Evolutionary conservation across 192 early-diverging fungal species (phyloP).

Genomic region (Coemansia sp.): DNA sequence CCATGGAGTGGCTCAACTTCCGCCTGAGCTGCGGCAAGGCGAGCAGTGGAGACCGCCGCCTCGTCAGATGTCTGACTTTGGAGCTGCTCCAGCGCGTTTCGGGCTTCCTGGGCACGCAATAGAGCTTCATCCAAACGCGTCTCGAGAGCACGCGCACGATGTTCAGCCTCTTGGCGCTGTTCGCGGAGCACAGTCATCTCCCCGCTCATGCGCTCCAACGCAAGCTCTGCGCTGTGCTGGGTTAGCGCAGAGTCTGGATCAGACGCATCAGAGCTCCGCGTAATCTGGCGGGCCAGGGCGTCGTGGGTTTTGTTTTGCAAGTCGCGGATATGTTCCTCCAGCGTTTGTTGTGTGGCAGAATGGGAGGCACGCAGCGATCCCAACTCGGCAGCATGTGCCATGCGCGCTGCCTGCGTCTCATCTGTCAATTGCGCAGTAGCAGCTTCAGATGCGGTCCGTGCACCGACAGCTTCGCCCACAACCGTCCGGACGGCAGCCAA

Average conservation of each 20-base stretch:
- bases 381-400: conserved; percentile 1
- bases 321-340: conserved; percentile 36
- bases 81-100: conserved; percentile 18
- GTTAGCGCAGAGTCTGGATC: conserved; percentile 33
- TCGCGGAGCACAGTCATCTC: conserved; percentile 45
- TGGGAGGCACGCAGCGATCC: conserved; percentile 3
- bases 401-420: neutral
- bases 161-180: conserved; percentile 32
- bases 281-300: conserved; percentile 18
- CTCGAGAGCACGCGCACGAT: conserved; percentile 22
- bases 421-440: conserved; percentile 13
- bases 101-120: conserved; percentile 26
- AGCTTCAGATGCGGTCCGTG: conserved; percentile 2
- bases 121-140: conserved; percentile 34
- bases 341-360: neutral
- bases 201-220: conserved; percentile 43
- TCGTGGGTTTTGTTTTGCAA: conserved; percentile 38
- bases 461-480: conserved; percentile 24
- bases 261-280: conserved; percentile 11
- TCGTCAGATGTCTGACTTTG: conserved; percentile 15
- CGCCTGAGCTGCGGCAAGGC: conserved; percentile 9
- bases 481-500: conserved; percentile 28
- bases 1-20: conserved; percentile 10
- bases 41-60: conserved; percentile 13
- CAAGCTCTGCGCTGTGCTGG: conserved; percentile 39